Evolutionary conservation across 768 basidiomycete genomes (phyloP), one percentile per base, ranked within the genome.

Genomic region (Pleurotus tuber-regium): DNA sequence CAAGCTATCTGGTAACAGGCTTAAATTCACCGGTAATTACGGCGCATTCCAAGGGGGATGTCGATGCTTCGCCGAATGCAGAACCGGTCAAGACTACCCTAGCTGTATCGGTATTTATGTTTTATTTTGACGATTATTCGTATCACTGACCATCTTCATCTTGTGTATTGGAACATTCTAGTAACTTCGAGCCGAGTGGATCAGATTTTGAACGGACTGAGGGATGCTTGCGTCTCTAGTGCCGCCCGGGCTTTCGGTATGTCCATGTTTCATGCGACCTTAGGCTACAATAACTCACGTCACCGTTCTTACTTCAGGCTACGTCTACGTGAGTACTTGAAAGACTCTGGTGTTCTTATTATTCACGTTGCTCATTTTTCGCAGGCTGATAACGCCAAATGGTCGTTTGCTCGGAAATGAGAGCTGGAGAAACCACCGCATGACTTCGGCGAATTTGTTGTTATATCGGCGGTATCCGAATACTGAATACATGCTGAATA

Each of bases 371-470:
- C 23, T 35, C 16, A 10, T 10, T 33, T 23, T 23, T 31, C 23
- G n/a, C 21, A 47, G 44, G 44, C 44, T 47, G 44, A 47, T 19
- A 47, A 35, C n/a, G 44, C 44, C 29, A 47, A 47, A 25, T 47
- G 44, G 44, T 26, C 30, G 21, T 47, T 47, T 19, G 44, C 44
- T 23, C n/a, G n/a, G n/a, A n/a, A n/a, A n/a, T n/a, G n/a, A n/a
- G n/a, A n/a, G n/a, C n/a, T n/a, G n/a, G n/a, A n/a, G n/a, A n/a
- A n/a, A n/a, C n/a, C n/a, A n/a, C n/a, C n/a, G n/a, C n/a, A n/a
- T n/a, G n/a, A n/a, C n/a, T n/a, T n/a, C n/a, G n/a, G n/a, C n/a
- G n/a, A n/a, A n/a, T n/a, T n/a, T n/a, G n/a, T n/a, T n/a, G n/a
- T n/a, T n/a, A n/a, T n/a, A n/a, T n/a, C n/a, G n/a, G n/a, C n/a